Percentiles rank a stretch among this genome's conserved stretches.
phyloP scores from a whole-genome alignment of 768 basidiomycete species.

The Aureoboletus auriporus region DNA sequence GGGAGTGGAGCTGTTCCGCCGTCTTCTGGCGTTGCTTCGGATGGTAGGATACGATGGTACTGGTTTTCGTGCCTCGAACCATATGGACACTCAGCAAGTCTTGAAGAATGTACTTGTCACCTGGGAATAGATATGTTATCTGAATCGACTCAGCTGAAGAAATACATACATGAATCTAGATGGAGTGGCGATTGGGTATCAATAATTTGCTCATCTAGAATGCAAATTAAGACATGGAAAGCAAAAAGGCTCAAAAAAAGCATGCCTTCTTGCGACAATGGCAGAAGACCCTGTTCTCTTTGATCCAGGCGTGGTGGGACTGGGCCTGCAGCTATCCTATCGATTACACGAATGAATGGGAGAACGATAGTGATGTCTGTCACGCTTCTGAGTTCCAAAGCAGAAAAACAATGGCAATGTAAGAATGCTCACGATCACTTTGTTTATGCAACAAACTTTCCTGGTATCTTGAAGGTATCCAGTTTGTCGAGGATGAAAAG shows the following conservation, averaged over 20 bases:
- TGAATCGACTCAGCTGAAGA: neutral
- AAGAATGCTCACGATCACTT: constrained; percentile 51
- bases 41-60: constrained; percentile 29
- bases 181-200: constrained; percentile 49
- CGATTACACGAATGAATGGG: constrained; percentile 45
- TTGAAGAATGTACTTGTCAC: constrained; percentile 23
- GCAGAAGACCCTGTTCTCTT: neutral
- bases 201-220: constrained; percentile 32
- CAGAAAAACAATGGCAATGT: constrained; percentile 14
- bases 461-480: constrained; percentile 66
- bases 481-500: constrained; percentile 59
- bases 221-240: neutral
- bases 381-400: neutral
- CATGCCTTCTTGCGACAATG: constrained; percentile 7
- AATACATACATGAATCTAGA: constrained; percentile 30
- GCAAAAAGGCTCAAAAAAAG: neutral
- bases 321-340: neutral
- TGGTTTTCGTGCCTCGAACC: constrained; percentile 30
- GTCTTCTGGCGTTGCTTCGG: constrained; percentile 17
- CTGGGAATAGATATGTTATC: constrained; percentile 11
- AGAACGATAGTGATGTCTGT: constrained; percentile 55
- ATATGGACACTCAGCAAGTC: constrained; percentile 55
- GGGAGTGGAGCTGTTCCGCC: constrained; percentile 24
- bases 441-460: constrained; percentile 37
- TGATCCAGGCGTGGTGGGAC: neutral